These are phyloP conservation scores for Emericellopsis terricola DNA, from an alignment of 495 filamentous ascomycete genomes.

Conservation along the genomic window DNA sequence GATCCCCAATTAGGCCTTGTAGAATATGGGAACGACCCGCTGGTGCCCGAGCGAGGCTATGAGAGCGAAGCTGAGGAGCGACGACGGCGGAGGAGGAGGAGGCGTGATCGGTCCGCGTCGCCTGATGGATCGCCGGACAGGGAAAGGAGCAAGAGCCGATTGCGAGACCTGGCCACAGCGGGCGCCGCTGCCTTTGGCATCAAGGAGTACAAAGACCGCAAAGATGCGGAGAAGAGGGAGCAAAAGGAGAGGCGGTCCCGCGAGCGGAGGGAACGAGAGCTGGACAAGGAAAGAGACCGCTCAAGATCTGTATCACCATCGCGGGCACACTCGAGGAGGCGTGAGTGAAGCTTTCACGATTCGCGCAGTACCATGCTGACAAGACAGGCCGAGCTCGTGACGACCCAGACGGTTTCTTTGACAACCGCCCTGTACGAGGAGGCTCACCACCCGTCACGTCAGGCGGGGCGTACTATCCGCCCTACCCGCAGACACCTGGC, in stretches of 20 bases:
- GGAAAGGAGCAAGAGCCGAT: conserved; percentile 42
- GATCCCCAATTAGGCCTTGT: conserved; percentile 56
- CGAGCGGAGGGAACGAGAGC: conserved; percentile 4
- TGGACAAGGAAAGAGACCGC: conserved; percentile 6
- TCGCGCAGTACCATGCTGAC: too few relatives aligned
- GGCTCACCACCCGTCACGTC: conserved; percentile 34
- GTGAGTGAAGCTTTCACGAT: neutral
- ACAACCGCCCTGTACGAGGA: conserved; percentile 13
- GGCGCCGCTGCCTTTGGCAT: conserved; percentile 65
- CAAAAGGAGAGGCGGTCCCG: conserved; percentile 8
- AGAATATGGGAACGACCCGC: conserved; percentile 58
- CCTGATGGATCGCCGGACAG: conserved; percentile 21
- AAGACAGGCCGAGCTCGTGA: conserved; percentile 23
- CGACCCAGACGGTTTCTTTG: conserved; percentile 15
- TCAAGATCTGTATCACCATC: neutral
- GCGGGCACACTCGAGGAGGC: neutral
- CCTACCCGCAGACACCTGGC: conserved; percentile 7
- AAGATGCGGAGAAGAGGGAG: conserved; percentile 20
- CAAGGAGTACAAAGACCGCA: conserved; percentile 46
- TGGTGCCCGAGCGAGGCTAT: conserved; percentile 23
- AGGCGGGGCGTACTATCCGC: conserved; percentile 30
- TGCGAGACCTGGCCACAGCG: conserved; percentile 47
- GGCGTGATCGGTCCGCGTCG: conserved; percentile 14
- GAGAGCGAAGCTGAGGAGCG: conserved; percentile 15
- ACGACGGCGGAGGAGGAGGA: conserved; percentile 9